Evolutionary conservation across 106 monocot genomes (phyloP).

Genomic region (Iris macrosiphon): DNA sequence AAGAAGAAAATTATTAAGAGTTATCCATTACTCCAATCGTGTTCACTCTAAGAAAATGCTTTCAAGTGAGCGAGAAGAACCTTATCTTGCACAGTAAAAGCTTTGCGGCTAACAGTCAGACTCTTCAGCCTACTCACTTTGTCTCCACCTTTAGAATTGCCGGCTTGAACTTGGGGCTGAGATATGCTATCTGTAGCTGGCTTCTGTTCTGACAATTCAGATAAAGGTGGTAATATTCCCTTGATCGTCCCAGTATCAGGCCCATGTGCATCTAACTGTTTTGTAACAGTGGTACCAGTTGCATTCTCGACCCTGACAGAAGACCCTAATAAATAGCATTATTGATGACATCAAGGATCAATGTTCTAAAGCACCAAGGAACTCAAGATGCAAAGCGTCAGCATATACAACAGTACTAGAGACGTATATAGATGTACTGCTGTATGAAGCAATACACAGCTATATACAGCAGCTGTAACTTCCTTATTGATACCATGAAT

Average conservation of each 20-base stretch:
- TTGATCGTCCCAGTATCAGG: constrained; percentile 14
- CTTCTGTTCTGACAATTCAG: constrained; percentile 20
- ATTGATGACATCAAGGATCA: constrained; percentile 3
- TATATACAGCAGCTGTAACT: too few species aligned
- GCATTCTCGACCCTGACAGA: constrained; percentile 32
- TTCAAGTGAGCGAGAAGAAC: constrained; percentile 16
- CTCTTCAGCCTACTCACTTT: constrained; percentile 29
- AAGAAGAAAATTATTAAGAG: not conserved
- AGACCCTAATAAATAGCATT: constrained; percentile 2
- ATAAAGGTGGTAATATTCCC: constrained; percentile 6
- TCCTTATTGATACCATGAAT: too few species aligned
- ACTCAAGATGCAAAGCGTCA: not conserved
- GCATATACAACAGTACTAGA: too few species aligned
- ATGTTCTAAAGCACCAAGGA: not conserved
- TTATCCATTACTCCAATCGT: too few species aligned
- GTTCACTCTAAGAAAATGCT: not conserved
- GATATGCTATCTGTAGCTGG: constrained; percentile 12
- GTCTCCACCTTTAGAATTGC: constrained; percentile 12
- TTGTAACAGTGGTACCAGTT: constrained; percentile 24
- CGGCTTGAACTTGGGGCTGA: constrained; percentile 5
- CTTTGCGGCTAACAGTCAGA: constrained; percentile 43
- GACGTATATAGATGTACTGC: too few species aligned
- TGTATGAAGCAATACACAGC: too few species aligned
- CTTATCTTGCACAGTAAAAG: constrained; percentile 89
- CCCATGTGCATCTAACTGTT: constrained; percentile 12